Evolutionary conservation across 2,329 filamentous ascomycete species (phyloP), one percentile per base, ranked within the genome.

Genomic region (Xylariomycetidae sp.): DNA sequence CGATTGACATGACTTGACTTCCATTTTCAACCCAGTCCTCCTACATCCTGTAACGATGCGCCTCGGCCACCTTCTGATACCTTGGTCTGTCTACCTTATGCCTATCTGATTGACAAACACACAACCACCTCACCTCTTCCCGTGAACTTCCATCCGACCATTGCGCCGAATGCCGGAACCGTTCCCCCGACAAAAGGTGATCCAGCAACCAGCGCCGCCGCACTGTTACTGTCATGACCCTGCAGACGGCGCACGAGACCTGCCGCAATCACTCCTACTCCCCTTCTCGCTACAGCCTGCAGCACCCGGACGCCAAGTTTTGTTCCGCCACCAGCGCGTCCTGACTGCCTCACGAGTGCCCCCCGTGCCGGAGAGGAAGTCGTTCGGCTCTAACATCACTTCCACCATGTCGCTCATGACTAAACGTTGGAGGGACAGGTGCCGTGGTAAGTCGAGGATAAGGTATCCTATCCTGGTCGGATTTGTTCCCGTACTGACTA

Each of bases 311-410:
- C 39, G 34, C 13, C 34, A 34, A 29, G 40, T 47, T 15, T 37
- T 50, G 12, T 35, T 46, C 8, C 27, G 35, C 31, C 40, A 44
- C 23, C 46, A 43, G 19, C 32, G 29, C 15, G 38, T 46, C 7
- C 25, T 48, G 3, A 13, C 32, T 17, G 29, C 33, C 32, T 13
- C 5, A 18, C 16, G 10, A 8, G 25, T 17, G 29, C 3, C 30
- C 30, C 15, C 12, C 31, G n/a, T 30, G 30, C 15, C 31, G 8
- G n/a, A 34, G 33, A 15, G 39, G 15, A 14, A 29, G 9, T n/a
- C 10, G 7, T 20, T 17, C 25, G 7, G 14, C 32, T 6, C 18
- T 10, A 15, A 10, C 25, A 24, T 24, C 19, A 13, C 29, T 7
- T 38, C 36, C 18, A 43, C 30, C 20, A 40, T 42, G 33, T 16